Evolutionary conservation across 2,329 filamentous ascomycete species (phyloP), one percentile per base, ranked within the genome.

Genomic region (Achaetomium macrosporum): DNA sequence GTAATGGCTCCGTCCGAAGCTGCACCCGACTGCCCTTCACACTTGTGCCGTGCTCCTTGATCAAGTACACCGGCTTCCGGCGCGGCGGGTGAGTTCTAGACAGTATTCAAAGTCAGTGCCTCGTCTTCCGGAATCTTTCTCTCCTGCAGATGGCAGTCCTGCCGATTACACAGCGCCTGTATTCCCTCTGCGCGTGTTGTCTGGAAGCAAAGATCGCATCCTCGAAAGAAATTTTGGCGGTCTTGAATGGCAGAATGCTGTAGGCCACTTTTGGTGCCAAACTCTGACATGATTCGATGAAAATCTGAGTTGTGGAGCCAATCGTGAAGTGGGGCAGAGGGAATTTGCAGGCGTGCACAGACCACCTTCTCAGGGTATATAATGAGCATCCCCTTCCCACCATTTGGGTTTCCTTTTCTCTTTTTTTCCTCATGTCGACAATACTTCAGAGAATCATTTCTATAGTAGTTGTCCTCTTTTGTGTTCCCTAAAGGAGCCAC

Each of bases 401-500:
- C 42, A 55, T 69, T 73, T 70, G 52, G 19, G 42, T 57, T 66
- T 62, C 64, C 66, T 72, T 73, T 65, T 66, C 68, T 62, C 66
- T 69, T 75, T 75, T 75, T 72, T 76, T 80, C 71, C 71, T 76
- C 69, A 79, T 72, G 76, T 78, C 78, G 78, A 82, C 77, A 79
- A 81, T 80, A 80, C 76, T 78, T 78, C 72, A 80, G 73, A 90
- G 88, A 91, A 92, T 92, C 88, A 89, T 88, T 95, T 95, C 87
- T 95, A 91, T 90, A 96, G 90, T 91, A 85, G 80, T 88, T 84
- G 84, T 90, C 87, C 81, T 79, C 80, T 84, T 89, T 88, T 93
- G 86, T 89, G 84, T 86, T 92, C 82, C 83, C 83, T 81, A 90
- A 81, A 87, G 79, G 79, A 95, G 90, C 88, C 82, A 90, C 87